phyloP scores from a whole-genome alignment of 2,329 filamentous ascomycete species.

The Botrytis byssoidea region DNA sequence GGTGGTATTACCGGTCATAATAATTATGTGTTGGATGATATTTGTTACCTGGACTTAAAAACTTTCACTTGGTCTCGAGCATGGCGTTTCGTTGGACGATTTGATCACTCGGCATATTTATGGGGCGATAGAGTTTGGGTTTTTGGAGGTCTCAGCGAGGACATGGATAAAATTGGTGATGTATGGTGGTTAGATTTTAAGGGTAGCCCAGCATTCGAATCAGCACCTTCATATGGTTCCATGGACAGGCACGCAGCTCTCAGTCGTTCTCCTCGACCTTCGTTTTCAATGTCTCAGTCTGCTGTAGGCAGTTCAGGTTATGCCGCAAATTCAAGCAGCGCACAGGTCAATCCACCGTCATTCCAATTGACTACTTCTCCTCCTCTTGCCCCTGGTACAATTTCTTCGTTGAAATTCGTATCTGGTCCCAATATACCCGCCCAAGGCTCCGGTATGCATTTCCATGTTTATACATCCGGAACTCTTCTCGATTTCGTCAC shows the following conservation, averaged over 20 bases:
- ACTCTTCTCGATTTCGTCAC: constrained; percentile 93
- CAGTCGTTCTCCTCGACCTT: constrained; percentile 49
- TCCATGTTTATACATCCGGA: constrained; percentile 91
- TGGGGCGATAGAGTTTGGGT: constrained; percentile 93
- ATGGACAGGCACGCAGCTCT: constrained; percentile 43
- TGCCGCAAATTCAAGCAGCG: constrained; percentile 65
- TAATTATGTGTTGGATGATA: constrained; percentile 89
- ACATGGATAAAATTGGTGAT: constrained; percentile 96
- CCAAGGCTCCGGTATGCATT: constrained; percentile 89
- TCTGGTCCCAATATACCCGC: constrained; percentile 83
- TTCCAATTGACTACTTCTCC: constrained; percentile 71
- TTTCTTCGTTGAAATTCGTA: constrained; percentile 86
- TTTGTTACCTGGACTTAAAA: constrained; percentile 94
- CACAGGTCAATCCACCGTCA: constrained; percentile 64
- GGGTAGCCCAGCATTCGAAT: constrained; percentile 80
- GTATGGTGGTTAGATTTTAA: constrained; percentile 97
- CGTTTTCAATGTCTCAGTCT: constrained; percentile 51
- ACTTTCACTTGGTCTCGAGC: constrained; percentile 96
- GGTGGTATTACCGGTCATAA: constrained; percentile 94
- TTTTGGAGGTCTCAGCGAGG: constrained; percentile 88
- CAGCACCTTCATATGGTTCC: constrained; percentile 58
- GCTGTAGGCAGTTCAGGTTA: constrained; percentile 61
- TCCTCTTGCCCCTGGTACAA: constrained; percentile 81
- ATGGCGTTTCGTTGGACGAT: constrained; percentile 92
- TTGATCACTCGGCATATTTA: constrained; percentile 93